Conservation (phyloP, 768 basidiomycete genomes). For the Pisolithus marmoratus region DNA sequence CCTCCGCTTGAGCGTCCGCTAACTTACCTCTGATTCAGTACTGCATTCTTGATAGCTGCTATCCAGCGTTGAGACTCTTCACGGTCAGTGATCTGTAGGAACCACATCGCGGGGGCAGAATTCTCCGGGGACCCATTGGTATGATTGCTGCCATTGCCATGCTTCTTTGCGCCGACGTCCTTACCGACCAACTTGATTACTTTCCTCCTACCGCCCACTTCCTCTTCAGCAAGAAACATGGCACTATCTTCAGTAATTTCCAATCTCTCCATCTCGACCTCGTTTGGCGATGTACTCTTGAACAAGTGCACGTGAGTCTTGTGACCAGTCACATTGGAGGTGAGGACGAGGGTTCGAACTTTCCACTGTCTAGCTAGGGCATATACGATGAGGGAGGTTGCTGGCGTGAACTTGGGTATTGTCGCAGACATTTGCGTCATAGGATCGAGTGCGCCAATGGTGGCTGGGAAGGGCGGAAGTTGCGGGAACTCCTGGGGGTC, state of each 20-base stretch:
- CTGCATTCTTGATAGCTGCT: conserved; percentile 61
- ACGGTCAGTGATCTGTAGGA: conserved; percentile 58
- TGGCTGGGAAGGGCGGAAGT: conserved; percentile 61
- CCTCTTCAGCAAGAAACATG: conserved; percentile 63
- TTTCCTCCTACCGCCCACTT: conserved; percentile 38
- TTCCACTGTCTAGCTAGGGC: conserved; percentile 74
- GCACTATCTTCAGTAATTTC: conserved; percentile 74
- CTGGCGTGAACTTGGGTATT: conserved; percentile 64
- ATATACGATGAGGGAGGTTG: conserved; percentile 64
- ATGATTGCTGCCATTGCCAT: conserved; percentile 21
- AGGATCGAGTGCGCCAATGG: conserved; percentile 42
- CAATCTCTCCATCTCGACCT: conserved; percentile 67
- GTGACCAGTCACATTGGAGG: conserved; percentile 33
- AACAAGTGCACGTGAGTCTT: conserved; percentile 66
- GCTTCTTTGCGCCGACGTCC: conserved; percentile 44
- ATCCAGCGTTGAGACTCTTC: conserved; percentile 73
- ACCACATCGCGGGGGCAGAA: conserved; percentile 37
- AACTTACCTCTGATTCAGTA: conserved; percentile 64
- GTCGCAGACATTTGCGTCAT: conserved; percentile 48
- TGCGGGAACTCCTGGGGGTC: conserved; percentile 2
- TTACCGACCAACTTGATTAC: conserved; percentile 67
- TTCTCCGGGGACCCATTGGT: conserved; percentile 1
- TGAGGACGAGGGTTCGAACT: conserved; percentile 54
- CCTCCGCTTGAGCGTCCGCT: background rate
- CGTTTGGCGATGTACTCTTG: conserved; percentile 52